Evolutionary conservation across 495 filamentous ascomycete genomes (phyloP).

Genomic region (Pyronema domesticum): DNA sequence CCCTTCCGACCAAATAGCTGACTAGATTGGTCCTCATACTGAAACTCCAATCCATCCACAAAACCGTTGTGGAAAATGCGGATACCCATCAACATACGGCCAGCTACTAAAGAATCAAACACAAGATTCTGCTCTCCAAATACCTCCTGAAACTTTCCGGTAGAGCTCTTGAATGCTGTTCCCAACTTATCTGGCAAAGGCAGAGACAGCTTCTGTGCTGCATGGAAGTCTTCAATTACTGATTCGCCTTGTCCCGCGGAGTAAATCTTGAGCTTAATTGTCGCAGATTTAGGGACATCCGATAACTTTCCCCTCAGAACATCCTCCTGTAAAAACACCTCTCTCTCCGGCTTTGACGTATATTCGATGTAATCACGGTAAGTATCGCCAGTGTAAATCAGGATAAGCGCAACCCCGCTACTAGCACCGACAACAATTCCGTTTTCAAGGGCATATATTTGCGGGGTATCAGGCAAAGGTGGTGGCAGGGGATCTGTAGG

Average conservation of each 20-base stretch:
- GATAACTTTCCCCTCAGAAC: conserved; percentile 55
- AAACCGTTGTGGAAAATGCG: conserved; percentile 55
- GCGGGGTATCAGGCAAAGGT: conserved; percentile 57
- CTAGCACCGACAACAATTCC: conserved; percentile 65
- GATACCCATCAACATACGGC: conserved; percentile 56
- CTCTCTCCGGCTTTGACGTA: conserved; percentile 45
- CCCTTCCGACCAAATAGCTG: conserved; percentile 78
- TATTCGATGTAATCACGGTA: conserved; percentile 72
- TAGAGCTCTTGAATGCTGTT: conserved; percentile 55
- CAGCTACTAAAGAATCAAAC: conserved; percentile 49
- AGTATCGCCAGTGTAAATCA: conserved; percentile 55
- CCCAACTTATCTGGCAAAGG: conserved; percentile 58
- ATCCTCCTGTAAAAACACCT: conserved; percentile 53
- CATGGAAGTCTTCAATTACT: conserved; percentile 53
- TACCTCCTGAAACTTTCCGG: conserved; percentile 55
- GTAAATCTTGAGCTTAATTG: conserved; percentile 51
- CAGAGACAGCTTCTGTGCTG: conserved; percentile 50
- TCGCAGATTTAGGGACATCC: conserved; percentile 50
- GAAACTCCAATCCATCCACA: conserved; percentile 79
- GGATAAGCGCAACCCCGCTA: conserved; percentile 64
- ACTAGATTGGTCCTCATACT: conserved; percentile 71
- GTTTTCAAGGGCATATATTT: conserved; percentile 73
- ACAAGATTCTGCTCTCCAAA: conserved; percentile 54
- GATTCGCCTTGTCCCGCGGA: conserved; percentile 55
- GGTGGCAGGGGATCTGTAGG: conserved; percentile 49